These are phyloP conservation scores for Conticribra weissflogii DNA, from an alignment of 108 stramenopile genomes.

Conservation along the genomic window DNA sequence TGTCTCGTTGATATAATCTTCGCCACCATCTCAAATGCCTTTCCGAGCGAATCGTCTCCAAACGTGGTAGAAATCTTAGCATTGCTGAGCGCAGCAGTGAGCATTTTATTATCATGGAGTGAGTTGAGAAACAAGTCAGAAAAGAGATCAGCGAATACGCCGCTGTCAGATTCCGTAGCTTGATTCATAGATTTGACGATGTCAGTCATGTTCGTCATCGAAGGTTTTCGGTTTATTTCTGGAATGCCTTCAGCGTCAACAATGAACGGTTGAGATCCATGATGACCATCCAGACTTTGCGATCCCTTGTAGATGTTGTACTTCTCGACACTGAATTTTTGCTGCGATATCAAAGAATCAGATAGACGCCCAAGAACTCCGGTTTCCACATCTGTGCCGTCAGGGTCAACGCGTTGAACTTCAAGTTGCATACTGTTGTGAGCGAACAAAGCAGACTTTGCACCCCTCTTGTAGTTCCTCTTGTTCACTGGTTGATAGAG, in stretches of 20 bases:
- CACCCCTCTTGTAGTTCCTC: constrained; percentile 44
- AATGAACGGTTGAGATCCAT: constrained; percentile 30
- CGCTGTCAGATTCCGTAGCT: constrained; percentile 29
- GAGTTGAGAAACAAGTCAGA: constrained; percentile 43
- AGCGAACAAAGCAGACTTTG: constrained; percentile 52
- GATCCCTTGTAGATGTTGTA: constrained; percentile 33
- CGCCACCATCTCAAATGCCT: constrained; percentile 45
- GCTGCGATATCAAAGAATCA: constrained; percentile 20
- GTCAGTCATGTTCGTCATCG: constrained; percentile 27
- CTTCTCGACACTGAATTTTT: constrained; percentile 27
- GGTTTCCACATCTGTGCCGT: constrained; percentile 33
- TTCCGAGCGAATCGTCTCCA: constrained; percentile 23
- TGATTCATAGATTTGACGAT: constrained; percentile 41
- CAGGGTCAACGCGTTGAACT: constrained; percentile 40
- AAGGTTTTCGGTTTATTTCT: constrained; percentile 30
- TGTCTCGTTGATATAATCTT: constrained; percentile 55
- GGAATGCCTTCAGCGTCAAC: constrained; percentile 27
- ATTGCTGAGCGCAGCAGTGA: constrained; percentile 22
- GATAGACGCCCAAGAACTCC: constrained; percentile 50
- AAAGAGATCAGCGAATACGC: constrained; percentile 61
- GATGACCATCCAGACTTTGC: constrained; percentile 23
- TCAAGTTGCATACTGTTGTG: constrained; percentile 49
- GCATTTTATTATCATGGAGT: constrained; percentile 34
- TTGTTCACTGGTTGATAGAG: constrained; percentile 49
- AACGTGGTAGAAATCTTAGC: constrained; percentile 12